Percentiles rank a stretch among this genome's conserved stretches.
These are phyloP conservation scores for Aspergillus phoenicis DNA, from an alignment of 2,329 filamentous ascomycete species.

Conservation along the genomic window DNA sequence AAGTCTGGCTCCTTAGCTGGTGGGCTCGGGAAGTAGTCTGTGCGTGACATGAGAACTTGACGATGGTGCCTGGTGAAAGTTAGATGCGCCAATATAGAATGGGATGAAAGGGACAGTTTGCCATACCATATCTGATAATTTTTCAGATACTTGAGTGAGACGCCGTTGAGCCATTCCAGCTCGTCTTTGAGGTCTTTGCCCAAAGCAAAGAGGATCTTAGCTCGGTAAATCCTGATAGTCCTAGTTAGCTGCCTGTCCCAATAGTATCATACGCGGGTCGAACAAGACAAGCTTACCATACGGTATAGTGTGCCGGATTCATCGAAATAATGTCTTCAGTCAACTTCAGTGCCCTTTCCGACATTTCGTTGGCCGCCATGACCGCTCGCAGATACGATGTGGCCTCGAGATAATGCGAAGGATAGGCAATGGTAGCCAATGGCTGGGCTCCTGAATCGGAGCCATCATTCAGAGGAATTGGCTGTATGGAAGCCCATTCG, in stretches of 20 bases:
- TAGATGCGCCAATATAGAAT: background rate
- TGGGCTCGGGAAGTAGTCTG: conserved; percentile 54
- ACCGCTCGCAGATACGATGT: conserved; percentile 91
- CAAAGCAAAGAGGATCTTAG: conserved; percentile 72
- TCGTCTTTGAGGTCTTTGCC: conserved; percentile 69
- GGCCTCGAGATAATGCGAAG: conserved; percentile 84
- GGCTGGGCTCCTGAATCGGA: conserved; percentile 58
- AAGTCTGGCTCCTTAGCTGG: conserved; percentile 72
- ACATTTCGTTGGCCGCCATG: conserved; percentile 86
- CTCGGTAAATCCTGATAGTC: conserved; percentile 72
- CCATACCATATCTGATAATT: conserved; percentile 94
- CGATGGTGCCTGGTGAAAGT: conserved; percentile 56
- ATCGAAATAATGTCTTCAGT: conserved; percentile 88
- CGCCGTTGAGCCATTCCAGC: conserved; percentile 80
- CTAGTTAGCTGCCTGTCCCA: conserved; percentile 15
- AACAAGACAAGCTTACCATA: conserved; percentile 64
- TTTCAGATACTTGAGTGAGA: conserved; percentile 83
- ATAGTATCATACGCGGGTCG: background rate
- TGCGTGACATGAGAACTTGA: conserved; percentile 56
- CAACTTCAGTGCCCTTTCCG: conserved; percentile 73
- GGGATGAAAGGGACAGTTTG: background rate
- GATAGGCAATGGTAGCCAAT: conserved; percentile 90
- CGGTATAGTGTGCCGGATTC: conserved; percentile 97
- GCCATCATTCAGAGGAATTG: conserved; percentile 82
- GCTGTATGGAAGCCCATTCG: conserved; percentile 79